These are phyloP conservation scores for Ilyonectria robusta DNA, from an alignment of 2,329 filamentous ascomycete genomes.

Conservation along the genomic window DNA sequence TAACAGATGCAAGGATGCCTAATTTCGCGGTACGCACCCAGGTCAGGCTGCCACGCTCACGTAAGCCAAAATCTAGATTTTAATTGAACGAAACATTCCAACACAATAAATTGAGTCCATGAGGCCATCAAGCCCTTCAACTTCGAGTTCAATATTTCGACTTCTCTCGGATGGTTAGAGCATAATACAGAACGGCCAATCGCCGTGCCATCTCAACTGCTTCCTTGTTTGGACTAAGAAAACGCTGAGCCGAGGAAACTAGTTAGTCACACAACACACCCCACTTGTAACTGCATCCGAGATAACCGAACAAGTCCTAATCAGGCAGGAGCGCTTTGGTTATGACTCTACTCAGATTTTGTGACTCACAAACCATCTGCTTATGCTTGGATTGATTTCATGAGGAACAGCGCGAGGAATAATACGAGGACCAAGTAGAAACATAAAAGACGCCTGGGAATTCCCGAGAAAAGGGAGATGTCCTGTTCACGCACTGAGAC, in stretches of 20 bases:
- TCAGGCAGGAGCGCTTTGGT: not conserved
- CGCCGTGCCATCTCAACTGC: too few species aligned
- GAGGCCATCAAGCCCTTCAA: not conserved
- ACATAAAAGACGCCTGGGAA: not conserved
- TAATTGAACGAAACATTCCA: not conserved
- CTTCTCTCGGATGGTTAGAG: too few species aligned
- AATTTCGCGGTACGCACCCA: not conserved
- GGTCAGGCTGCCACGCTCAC: not conserved
- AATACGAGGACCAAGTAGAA: not conserved
- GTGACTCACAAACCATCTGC: not conserved
- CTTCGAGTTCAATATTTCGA: not conserved
- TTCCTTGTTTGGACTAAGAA: too few species aligned
- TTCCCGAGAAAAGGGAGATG: not conserved
- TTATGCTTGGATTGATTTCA: not conserved
- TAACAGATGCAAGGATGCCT: not conserved
- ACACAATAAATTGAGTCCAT: not conserved
- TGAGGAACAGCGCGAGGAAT: not conserved
- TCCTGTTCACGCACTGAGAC: too few species aligned
- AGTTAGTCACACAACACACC: not conserved
- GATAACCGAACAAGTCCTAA: not conserved
- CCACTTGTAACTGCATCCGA: slow-evolving; percentile 1
- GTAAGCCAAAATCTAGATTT: not conserved
- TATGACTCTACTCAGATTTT: not conserved
- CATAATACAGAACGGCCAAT: too few species aligned
- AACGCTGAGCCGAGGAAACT: too few species aligned